Evolutionary conservation across 345 rosid genomes (phyloP).

Genomic region (Eucalyptus tenuipes): DNA sequence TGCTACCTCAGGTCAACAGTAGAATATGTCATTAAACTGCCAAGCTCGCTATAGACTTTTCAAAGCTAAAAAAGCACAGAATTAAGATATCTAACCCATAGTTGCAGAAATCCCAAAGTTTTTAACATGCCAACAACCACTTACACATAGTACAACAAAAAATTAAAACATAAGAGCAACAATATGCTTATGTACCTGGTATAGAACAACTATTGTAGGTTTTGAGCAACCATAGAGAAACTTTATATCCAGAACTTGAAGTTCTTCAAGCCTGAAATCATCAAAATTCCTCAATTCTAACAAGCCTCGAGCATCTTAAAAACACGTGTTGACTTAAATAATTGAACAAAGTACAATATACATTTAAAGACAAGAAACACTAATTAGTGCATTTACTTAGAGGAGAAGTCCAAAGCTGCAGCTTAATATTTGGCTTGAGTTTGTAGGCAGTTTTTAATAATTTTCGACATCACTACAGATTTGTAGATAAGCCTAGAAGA

Average conservation of each 20-base stretch:
- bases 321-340: neutral
- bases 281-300: neutral
- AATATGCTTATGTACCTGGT: conserved; percentile 33
- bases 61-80: neutral
- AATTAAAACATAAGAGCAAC: neutral
- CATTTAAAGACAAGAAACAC: neutral
- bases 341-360: neutral
- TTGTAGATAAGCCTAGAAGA: neutral
- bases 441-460: neutral
- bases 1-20: neutral
- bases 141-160: neutral
- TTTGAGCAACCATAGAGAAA: conserved; percentile 82
- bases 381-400: neutral
- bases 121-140: neutral
- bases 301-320: neutral
- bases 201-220: conserved; percentile 90
- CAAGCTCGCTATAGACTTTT: neutral
- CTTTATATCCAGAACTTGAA: conserved; percentile 93
- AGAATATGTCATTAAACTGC: neutral
- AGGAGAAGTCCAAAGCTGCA: neutral
- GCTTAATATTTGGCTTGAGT: neutral
- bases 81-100: neutral
- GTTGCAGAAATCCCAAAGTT: neutral
- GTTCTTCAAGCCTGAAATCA: conserved; percentile 80
- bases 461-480: neutral